Evolutionary conservation across 805 yeast genomes (phyloP).

Genomic region (Metschnikowia matae): DNA sequence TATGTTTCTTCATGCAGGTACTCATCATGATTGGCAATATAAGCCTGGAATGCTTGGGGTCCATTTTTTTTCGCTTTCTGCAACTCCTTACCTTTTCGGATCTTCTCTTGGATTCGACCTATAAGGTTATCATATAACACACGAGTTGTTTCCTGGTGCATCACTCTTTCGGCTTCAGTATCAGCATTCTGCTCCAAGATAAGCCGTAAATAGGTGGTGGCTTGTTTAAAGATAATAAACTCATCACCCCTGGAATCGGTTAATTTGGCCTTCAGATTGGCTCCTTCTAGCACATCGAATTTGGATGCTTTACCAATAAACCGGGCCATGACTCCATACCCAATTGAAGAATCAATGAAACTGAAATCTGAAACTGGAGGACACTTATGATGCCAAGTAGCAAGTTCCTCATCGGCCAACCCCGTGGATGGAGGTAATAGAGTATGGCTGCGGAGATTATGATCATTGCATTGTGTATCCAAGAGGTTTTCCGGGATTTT

Average conservation of each 20-base stretch:
- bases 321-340: constrained; percentile 37
- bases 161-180: constrained; percentile 16
- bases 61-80: background rate
- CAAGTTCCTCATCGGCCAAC: constrained; percentile 18
- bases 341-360: constrained; percentile 29
- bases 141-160: constrained; percentile 10
- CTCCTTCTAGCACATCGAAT: constrained; percentile 25
- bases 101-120: constrained; percentile 25
- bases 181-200: constrained; percentile 19
- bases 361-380: constrained; percentile 27
- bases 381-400: background rate
- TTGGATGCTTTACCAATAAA: constrained; percentile 39
- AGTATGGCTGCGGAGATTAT: constrained; percentile 28
- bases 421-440: constrained; percentile 37
- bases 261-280: constrained; percentile 31
- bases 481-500: constrained; percentile 34
- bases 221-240: constrained; percentile 35
- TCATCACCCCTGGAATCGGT: constrained; percentile 36
- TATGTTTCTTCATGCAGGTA: background rate
- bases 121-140: constrained; percentile 21
- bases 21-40: background rate
- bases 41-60: background rate
- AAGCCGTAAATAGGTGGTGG: constrained; percentile 23
- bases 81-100: constrained; percentile 25
- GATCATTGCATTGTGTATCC: constrained; percentile 36